These are phyloP conservation scores for Pseudohalonectria lignicola DNA, from an alignment of 2,329 filamentous ascomycete genomes.

Conservation along the genomic window DNA sequence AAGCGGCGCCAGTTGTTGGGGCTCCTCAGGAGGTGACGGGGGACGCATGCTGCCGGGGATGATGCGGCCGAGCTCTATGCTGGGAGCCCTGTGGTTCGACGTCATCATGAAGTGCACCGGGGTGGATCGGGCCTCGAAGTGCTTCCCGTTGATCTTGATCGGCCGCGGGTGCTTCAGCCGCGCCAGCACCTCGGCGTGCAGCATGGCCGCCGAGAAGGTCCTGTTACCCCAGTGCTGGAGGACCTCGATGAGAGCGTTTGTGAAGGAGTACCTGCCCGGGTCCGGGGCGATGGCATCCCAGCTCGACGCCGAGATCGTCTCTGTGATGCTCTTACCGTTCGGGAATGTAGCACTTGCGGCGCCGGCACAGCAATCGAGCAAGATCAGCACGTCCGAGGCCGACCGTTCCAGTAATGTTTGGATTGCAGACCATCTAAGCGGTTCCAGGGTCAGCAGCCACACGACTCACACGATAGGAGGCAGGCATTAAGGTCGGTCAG, in stretches of 20 bases:
- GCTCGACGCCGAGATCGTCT: conserved; percentile 50
- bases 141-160: conserved; percentile 44
- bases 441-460: too few species aligned
- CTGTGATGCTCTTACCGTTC: conserved; percentile 46
- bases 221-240: conserved; percentile 43
- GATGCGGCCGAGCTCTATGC: conserved; percentile 40
- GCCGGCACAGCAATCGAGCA: conserved; percentile 48
- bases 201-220: conserved; percentile 48
- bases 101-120: conserved; percentile 56
- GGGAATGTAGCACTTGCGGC: conserved; percentile 49
- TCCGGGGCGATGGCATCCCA: conserved; percentile 52
- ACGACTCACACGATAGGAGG: conserved; percentile 4
- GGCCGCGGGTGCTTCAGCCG: conserved; percentile 48
- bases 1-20: too few species aligned
- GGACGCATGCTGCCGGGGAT: conserved; percentile 21
- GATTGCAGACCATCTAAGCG: conserved; percentile 43
- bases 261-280: conserved; percentile 49
- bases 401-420: conserved; percentile 48
- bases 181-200: conserved; percentile 49
- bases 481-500: too few species aligned
- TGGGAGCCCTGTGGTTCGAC: conserved; percentile 44
- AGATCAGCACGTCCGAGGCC: conserved; percentile 44
- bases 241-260: conserved; percentile 47
- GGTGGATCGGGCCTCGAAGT: conserved; percentile 46
- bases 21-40: conserved; percentile 22